Percentiles rank a stretch among this genome's conserved stretches.
Conservation (phyloP, 257 asterid genomes). For the Oldenlandia corymbosa region DNA sequence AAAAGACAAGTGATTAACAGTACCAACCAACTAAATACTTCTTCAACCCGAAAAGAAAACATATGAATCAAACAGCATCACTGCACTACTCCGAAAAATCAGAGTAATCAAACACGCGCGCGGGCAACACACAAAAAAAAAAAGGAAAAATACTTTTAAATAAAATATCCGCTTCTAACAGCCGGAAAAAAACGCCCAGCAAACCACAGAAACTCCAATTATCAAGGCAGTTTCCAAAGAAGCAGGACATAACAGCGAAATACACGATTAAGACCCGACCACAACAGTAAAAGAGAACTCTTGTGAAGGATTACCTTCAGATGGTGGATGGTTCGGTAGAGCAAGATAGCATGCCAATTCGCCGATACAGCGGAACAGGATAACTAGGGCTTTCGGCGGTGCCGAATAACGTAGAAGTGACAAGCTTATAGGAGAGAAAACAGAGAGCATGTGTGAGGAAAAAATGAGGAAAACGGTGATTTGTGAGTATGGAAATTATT, state of each 20-base stretch:
- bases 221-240: too few species aligned
- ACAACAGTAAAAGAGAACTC: neutral
- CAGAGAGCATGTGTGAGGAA: neutral
- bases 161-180: neutral
- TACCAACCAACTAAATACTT: neutral
- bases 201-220: neutral
- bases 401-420: slow-evolving; percentile 20
- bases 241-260: neutral
- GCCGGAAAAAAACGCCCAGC: neutral
- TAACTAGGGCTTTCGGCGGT: slow-evolving; percentile 32
- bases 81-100: too few species aligned
- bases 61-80: too few species aligned
- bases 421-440: slow-evolving; percentile 3
- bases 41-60: neutral
- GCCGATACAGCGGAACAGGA: slow-evolving; percentile 6
- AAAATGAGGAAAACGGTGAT: slow-evolving; percentile 17
- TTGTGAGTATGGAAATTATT: too few species aligned
- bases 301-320: slow-evolving; percentile 18
- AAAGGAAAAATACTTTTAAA: neutral
- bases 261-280: neutral
- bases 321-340: neutral
- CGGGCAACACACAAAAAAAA: neutral
- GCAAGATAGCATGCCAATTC: slow-evolving; percentile 2
- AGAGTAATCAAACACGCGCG: neutral
- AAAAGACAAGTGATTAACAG: too few species aligned